Conservation (phyloP, 768 basidiomycete species). For the Agaricus blazei region DNA sequence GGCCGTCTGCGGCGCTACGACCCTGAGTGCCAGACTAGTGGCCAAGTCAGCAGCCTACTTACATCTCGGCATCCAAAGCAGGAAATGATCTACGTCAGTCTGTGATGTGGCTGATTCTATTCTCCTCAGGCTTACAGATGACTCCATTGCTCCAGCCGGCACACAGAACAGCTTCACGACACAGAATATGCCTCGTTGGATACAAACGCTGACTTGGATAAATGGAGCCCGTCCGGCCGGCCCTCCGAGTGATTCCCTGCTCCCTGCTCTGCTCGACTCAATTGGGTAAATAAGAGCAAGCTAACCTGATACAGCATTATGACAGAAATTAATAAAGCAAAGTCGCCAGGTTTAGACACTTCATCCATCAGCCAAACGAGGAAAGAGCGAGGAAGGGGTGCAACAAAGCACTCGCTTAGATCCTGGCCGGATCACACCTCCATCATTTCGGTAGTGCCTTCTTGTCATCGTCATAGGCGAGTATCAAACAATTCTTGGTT, state of each 20-base stretch:
- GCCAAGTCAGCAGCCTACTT: too few species aligned
- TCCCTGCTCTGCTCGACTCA: constrained; percentile 4
- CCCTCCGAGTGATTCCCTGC: not conserved
- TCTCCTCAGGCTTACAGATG: too few species aligned
- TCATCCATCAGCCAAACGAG: not conserved
- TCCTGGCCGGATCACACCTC: not conserved
- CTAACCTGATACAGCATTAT: not conserved
- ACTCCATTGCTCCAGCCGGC: not conserved
- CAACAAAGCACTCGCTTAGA: not conserved
- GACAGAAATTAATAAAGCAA: not conserved
- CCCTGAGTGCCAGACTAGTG: too few species aligned
- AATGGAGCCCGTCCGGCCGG: not conserved
- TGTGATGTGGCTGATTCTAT: too few species aligned
- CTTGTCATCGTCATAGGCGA: too few species aligned
- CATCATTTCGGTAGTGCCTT: too few species aligned
- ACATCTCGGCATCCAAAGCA: too few species aligned
- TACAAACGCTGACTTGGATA: too few species aligned
- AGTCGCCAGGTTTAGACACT: not conserved
- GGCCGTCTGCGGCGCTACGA: too few species aligned
- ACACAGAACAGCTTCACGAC: not conserved
- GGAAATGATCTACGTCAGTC: too few species aligned
- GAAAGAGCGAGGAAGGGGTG: not conserved
- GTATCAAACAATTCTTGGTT: too few species aligned
- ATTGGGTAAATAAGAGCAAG: not conserved
- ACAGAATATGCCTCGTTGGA: too few species aligned